Conservation (phyloP, 768 basidiomycete species). For the Multifurca ochricompacta region DNA sequence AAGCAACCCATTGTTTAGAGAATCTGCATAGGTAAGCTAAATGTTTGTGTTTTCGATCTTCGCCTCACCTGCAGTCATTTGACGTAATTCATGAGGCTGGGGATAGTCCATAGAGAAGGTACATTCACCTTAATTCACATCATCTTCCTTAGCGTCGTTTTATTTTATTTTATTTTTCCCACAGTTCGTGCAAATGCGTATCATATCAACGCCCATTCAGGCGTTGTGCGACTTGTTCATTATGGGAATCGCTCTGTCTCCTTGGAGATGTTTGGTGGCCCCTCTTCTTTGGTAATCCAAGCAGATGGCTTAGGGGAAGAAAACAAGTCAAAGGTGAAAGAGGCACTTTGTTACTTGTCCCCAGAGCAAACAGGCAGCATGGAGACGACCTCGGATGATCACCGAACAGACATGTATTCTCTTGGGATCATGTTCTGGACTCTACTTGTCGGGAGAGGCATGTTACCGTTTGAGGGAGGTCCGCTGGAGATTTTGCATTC, state of each 20-base stretch:
- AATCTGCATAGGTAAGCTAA: constrained; percentile 47
- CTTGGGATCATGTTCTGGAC: constrained; percentile 71
- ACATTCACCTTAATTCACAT: not conserved
- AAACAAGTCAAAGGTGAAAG: constrained; percentile 64
- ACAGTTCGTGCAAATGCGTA: constrained; percentile 69
- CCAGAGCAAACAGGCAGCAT: constrained; percentile 73
- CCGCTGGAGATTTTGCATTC: constrained; percentile 57
- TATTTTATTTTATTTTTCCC: not conserved
- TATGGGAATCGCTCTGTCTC: constrained; percentile 70
- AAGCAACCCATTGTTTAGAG: constrained; percentile 66
- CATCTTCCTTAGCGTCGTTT: not conserved
- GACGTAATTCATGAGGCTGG: constrained; percentile 32
- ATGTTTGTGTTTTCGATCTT: constrained; percentile 8
- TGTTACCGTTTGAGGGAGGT: constrained; percentile 33
- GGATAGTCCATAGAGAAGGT: constrained; percentile 66
- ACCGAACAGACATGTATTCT: constrained; percentile 67
- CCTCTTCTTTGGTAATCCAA: constrained; percentile 58
- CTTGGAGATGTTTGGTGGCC: constrained; percentile 62
- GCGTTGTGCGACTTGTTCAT: constrained; percentile 62
- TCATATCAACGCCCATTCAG: constrained; percentile 62
- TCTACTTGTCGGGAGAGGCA: constrained; percentile 56
- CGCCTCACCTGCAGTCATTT: constrained; percentile 1
- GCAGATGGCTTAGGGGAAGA: constrained; percentile 43
- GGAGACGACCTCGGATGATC: constrained; percentile 64
- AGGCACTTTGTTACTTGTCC: constrained; percentile 66